These are phyloP conservation scores for Plasmodium inui DNA, from an alignment of 169 alveolate genomes.

Conservation along the genomic window DNA sequence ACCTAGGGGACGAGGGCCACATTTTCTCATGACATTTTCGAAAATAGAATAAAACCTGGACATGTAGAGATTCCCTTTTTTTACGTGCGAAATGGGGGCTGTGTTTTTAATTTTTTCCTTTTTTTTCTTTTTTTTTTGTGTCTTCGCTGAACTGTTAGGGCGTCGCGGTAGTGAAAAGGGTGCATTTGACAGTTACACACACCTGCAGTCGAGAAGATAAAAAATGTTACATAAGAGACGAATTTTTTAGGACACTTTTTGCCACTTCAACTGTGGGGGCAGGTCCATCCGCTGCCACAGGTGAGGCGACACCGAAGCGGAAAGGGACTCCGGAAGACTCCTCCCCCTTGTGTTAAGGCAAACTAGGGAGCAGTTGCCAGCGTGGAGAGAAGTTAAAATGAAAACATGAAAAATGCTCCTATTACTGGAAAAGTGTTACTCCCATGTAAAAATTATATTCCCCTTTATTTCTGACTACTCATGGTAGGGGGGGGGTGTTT, in stretches of 20 bases:
- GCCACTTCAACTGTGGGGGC: background rate
- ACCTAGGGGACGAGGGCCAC: background rate
- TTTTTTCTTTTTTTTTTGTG: background rate
- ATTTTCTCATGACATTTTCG: background rate
- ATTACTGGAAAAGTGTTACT: background rate
- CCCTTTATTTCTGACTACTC: background rate
- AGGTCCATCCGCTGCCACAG: background rate
- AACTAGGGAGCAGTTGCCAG: background rate
- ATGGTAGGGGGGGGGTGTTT: background rate
- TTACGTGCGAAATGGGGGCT: background rate
- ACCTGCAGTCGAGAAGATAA: background rate
- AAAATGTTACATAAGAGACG: background rate
- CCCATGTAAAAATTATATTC: no score
- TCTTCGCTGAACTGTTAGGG: background rate
- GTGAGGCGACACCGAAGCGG: background rate
- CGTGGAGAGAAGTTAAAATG: background rate
- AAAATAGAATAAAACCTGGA: background rate
- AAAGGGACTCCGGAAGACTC: background rate
- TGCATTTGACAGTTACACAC: background rate
- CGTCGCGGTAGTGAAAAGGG: background rate
- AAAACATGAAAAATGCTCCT: background rate
- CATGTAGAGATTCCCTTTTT: background rate
- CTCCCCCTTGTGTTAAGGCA: background rate
- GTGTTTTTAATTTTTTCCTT: background rate
- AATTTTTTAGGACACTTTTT: background rate